Conservation (phyloP, 306 rosid species). For the Quercus bicolor region DNA sequence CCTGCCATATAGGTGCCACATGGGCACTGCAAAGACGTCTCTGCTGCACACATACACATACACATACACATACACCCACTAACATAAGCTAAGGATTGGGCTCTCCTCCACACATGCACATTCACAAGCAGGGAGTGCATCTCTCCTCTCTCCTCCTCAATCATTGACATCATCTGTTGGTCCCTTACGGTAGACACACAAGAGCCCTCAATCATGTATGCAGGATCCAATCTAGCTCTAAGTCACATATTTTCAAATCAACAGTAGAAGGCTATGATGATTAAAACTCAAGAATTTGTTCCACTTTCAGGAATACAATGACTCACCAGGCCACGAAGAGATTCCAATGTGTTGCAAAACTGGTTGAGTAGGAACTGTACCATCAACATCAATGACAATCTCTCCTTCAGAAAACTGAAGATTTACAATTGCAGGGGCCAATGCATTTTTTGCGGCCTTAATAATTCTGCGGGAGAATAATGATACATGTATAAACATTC, state of each 20-base stretch:
- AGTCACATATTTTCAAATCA: not conserved
- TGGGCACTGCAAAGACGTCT: not conserved
- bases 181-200: not conserved
- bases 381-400: slow-evolving; percentile 82
- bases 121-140: not conserved
- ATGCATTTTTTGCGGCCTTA: slow-evolving; percentile 55
- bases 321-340: slow-evolving; percentile 90
- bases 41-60: too few relatives aligned
- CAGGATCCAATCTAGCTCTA: slow-evolving; percentile 3
- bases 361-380: slow-evolving; percentile 87
- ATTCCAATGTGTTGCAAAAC: slow-evolving; percentile 92
- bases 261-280: not conserved
- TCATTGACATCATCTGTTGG: not conserved
- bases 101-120: not conserved
- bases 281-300: not conserved
- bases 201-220: slow-evolving; percentile 11
- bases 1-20: not conserved
- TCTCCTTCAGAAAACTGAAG: slow-evolving; percentile 74
- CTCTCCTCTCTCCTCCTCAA: not conserved
- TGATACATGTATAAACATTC: slow-evolving; percentile 7
- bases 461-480: slow-evolving; percentile 52
- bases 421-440: slow-evolving; percentile 49
- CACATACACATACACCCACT: not conserved
- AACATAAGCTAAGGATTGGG: not conserved
- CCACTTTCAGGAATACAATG: slow-evolving; percentile 12